Base-by-base conservation (phyloP, 208 protist genomes). In the Leishmania gerbilli region DNA sequence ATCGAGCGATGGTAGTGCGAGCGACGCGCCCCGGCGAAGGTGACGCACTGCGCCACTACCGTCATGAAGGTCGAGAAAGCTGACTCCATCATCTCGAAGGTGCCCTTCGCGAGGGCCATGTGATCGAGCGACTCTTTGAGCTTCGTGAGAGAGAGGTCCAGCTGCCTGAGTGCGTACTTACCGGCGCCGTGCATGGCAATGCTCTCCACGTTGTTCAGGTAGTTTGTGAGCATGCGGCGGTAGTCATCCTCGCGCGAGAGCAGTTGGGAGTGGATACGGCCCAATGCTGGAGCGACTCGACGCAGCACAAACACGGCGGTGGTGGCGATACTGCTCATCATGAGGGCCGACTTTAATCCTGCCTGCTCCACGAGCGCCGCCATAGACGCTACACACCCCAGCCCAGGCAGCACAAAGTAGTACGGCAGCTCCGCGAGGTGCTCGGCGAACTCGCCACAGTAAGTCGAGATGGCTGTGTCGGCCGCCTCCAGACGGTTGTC, bases 361-460 rank as follows among this genome's bases (percentile, higher is more conserved):
- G 93, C 81, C 72, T 94, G 83, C 77, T 89, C 83, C n/a, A 93
- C 85, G 4, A 97, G 86, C 27, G 91, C 92, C 60, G 81, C 79
- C 60, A 89, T 86, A 17, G 92, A 93, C 31, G 86, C 93, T 1
- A 87, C 53, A 74, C 87, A 92, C 77, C 92, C 94, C 45, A 96
- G 76, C 0, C 87, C 84, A 0, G 94, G 94, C 37, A 97, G 84
- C 3, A 96, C 62, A 76, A 97, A 97, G 83, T 97, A 97, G 76
- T 97, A 97, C 11, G 94, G 94, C 45, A 97, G 89, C 83, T 97
- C 92, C 1, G 92, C 92, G 78, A 97, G 96, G 85, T 97, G 94
- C 82, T 97, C 94, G 3, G 94, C 94, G 80, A 97, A 97, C 79
- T 97, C 92, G 17, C 88, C 92, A 79, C 92, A 97, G 83, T 96